These are phyloP conservation scores for Dothidotthia symphoricarpi DNA, from an alignment of 2,329 filamentous ascomycete genomes.

Conservation along the genomic window DNA sequence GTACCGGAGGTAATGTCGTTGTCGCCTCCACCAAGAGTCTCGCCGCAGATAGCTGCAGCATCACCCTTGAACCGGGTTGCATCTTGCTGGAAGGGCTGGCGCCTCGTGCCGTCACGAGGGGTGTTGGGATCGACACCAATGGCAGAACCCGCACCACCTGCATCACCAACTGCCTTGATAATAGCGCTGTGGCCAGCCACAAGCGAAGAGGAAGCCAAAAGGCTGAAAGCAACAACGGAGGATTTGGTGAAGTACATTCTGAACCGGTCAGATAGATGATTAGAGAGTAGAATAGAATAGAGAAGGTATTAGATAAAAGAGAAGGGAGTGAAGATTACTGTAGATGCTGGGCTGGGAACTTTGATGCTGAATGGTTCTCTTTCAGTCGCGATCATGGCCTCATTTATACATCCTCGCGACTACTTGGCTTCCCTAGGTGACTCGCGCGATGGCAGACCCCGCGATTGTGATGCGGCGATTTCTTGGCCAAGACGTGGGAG, in stretches of 20 bases:
- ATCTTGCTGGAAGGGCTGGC: constrained; percentile 64
- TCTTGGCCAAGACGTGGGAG: constrained; percentile 36
- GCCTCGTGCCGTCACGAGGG: constrained; percentile 60
- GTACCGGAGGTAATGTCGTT: constrained; percentile 60
- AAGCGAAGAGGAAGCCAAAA: constrained; percentile 56
- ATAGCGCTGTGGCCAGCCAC: constrained; percentile 63
- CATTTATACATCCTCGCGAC: constrained; percentile 30
- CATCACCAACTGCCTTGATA: constrained; percentile 57
- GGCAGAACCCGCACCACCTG: constrained; percentile 53
- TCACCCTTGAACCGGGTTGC: constrained; percentile 60
- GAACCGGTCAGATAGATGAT: constrained; percentile 39
- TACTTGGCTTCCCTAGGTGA: constrained; percentile 1
- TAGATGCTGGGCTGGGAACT: constrained; percentile 36
- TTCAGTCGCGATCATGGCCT: constrained; percentile 12
- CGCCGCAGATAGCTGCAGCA: constrained; percentile 54
- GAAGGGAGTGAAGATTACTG: constrained; percentile 36
- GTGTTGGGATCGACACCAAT: constrained; percentile 57
- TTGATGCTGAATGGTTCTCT: constrained; percentile 34
- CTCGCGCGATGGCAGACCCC: constrained; percentile 11
- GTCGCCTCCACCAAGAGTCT: constrained; percentile 57
- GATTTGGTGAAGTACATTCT: constrained; percentile 46
- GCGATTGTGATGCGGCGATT: constrained; percentile 17
- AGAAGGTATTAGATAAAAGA: constrained; percentile 26
- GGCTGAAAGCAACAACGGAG: constrained; percentile 45
- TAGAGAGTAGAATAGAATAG: constrained; percentile 25